A percentile compares a stretch with the other conserved stretches of the same genome.
These are phyloP conservation scores for Saccharomycopsis fermentans DNA, from an alignment of 805 yeast species.

Conservation along the genomic window DNA sequence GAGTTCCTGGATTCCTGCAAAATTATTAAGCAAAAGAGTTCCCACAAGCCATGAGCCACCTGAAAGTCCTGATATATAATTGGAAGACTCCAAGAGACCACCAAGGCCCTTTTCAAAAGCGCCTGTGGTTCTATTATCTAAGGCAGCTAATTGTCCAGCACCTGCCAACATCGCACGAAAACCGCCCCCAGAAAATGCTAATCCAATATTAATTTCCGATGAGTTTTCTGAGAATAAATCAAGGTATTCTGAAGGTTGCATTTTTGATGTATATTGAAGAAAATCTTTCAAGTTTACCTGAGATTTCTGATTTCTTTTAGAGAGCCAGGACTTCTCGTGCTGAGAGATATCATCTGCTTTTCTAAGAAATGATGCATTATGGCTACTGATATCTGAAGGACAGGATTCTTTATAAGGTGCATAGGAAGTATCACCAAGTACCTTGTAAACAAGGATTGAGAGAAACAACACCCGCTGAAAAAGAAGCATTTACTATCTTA, in stretches of 20 bases:
- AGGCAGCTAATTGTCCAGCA: slow-evolving; percentile 72
- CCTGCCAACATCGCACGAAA: slow-evolving; percentile 81
- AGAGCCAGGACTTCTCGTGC: slow-evolving; percentile 44
- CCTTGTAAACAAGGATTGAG: background rate
- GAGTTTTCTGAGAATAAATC: slow-evolving; percentile 25
- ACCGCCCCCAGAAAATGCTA: slow-evolving; percentile 78
- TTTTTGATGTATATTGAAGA: slow-evolving; percentile 27
- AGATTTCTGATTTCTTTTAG: slow-evolving; percentile 36
- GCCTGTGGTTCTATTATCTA: slow-evolving; percentile 59
- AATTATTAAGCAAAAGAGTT: slow-evolving; percentile 56
- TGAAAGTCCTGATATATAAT: slow-evolving; percentile 69
- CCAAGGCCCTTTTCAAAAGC: slow-evolving; percentile 51
- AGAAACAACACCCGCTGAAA: background rate
- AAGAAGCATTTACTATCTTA: background rate
- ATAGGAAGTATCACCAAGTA: slow-evolving; percentile 23
- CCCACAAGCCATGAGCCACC: slow-evolving; percentile 82
- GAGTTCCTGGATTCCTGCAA: slow-evolving; percentile 58
- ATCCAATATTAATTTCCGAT: slow-evolving; percentile 35
- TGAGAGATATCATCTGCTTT: slow-evolving; percentile 35
- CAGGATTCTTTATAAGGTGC: slow-evolving; percentile 52
- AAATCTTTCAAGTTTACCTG: slow-evolving; percentile 36
- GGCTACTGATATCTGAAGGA: slow-evolving; percentile 26
- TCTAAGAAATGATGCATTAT: slow-evolving; percentile 25
- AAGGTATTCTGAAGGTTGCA: slow-evolving; percentile 13
- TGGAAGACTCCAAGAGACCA: slow-evolving; percentile 59